phyloP scores from a whole-genome alignment of 495 filamentous ascomycete genomes.

The Hypoxylon perforatum region DNA sequence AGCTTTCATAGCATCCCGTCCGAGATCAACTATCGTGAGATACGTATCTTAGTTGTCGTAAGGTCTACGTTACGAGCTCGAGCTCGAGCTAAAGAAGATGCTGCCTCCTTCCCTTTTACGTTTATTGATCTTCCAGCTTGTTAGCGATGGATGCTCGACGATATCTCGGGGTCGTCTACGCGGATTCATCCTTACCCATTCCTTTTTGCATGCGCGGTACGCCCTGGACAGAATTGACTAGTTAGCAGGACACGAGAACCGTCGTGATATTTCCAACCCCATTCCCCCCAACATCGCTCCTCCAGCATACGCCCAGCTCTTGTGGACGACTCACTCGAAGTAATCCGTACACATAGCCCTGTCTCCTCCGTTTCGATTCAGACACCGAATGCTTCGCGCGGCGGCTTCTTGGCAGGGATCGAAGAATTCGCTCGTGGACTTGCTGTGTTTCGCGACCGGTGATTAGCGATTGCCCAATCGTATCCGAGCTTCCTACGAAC shows the following conservation, averaged over 20 bases:
- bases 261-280: neutral
- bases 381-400: conserved; percentile 81
- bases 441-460: conserved; percentile 65
- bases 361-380: conserved; percentile 87
- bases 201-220: conserved; percentile 93
- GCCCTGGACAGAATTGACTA: conserved; percentile 65
- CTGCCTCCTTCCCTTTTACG: conserved; percentile 60
- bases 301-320: neutral
- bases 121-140: conserved; percentile 57
- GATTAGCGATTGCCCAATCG: conserved; percentile 1
- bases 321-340: conserved; percentile 77
- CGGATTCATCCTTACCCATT: conserved; percentile 74
- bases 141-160: conserved; percentile 1
- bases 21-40: neutral
- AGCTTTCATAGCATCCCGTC: no score
- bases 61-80: neutral
- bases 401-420: conserved; percentile 97
- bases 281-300: no score
- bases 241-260: conserved; percentile 27
- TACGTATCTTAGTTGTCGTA: neutral
- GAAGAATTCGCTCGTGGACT: conserved; percentile 84
- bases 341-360: conserved; percentile 90
- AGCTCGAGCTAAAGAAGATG: conserved; percentile 35
- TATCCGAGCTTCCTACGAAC: neutral
- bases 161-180: conserved; percentile 22